phyloP scores from a whole-genome alignment of 768 basidiomycete genomes.

The Termitomyces titanicus region DNA sequence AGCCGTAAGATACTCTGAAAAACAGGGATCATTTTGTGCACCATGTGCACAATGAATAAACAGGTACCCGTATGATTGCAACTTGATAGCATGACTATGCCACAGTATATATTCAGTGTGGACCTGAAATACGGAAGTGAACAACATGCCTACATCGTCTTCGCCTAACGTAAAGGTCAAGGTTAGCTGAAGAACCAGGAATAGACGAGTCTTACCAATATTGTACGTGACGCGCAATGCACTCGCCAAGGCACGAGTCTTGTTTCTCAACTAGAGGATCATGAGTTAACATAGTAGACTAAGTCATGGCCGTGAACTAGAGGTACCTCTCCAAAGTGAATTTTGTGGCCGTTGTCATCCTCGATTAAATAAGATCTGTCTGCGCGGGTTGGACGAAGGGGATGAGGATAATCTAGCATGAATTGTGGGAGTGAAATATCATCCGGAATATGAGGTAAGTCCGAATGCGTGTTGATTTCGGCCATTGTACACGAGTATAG shows the following conservation, averaged over 20 bases:
- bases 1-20: constrained; percentile 41
- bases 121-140: background rate
- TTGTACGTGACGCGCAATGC: constrained; percentile 26
- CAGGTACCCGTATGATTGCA: constrained; percentile 49
- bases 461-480: constrained; percentile 23
- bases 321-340: constrained; percentile 38
- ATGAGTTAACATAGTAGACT: constrained; percentile 2
- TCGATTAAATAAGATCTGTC: constrained; percentile 49
- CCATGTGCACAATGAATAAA: background rate
- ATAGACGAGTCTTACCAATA: constrained; percentile 16
- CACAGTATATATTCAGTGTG: background rate
- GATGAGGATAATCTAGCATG: constrained; percentile 47
- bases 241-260: constrained; percentile 35
- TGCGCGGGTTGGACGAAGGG: constrained; percentile 35
- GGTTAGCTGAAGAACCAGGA: background rate
- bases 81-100: constrained; percentile 46
- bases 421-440: constrained; percentile 55
- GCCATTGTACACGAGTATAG: constrained; percentile 19
- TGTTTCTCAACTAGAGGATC: constrained; percentile 21
- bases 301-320: background rate
- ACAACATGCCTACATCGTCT: constrained; percentile 44
- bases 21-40: background rate
- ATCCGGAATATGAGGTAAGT: constrained; percentile 45
- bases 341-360: constrained; percentile 37
- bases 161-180: constrained; percentile 30